phyloP scores from a whole-genome alignment of 2,329 filamentous ascomycete species.

The Ascochyta fabae region DNA sequence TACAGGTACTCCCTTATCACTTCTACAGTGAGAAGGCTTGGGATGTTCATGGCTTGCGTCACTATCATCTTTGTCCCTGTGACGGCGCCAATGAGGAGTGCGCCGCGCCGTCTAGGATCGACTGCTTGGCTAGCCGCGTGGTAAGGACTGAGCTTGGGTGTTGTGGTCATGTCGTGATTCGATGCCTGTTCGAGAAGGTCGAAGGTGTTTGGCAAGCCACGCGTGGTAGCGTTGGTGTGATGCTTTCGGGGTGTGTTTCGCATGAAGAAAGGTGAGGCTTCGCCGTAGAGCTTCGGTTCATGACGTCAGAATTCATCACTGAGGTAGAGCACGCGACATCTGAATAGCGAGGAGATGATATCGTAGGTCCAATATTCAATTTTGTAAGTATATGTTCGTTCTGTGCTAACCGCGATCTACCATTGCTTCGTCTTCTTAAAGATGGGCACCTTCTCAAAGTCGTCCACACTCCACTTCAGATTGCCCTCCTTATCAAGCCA shows the following conservation, averaged over 20 bases:
- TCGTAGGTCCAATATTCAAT: neutral
- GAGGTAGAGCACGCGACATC: neutral
- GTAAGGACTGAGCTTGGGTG: neutral
- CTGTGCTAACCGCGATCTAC: conserved; percentile 16
- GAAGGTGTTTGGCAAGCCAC: neutral
- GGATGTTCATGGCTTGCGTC: conserved; percentile 6
- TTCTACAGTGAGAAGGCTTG: neutral
- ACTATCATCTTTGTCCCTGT: neutral
- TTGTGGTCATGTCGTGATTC: conserved; percentile 2
- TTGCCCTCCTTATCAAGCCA: conserved; percentile 42
- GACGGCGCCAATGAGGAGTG: conserved; percentile 1
- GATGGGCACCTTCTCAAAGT: conserved; percentile 42
- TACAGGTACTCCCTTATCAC: no score
- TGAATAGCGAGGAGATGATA: no score
- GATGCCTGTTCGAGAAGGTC: conserved; percentile 6
- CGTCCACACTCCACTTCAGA: conserved; percentile 40
- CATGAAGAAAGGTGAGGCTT: conserved; percentile 1
- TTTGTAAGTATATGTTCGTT: neutral
- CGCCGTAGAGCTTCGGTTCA: conserved; percentile 1
- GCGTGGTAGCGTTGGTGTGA: neutral
- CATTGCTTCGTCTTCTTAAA: conserved; percentile 41
- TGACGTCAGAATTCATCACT: conserved; percentile 4
- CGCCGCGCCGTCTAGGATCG: conserved; percentile 4
- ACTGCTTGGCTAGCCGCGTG: conserved; percentile 1
- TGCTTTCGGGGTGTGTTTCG: neutral